Percentiles rank a stretch among this genome's conserved stretches.
Evolutionary conservation across 768 basidiomycete species (phyloP).

Genomic region (Leccinum broughii): DNA sequence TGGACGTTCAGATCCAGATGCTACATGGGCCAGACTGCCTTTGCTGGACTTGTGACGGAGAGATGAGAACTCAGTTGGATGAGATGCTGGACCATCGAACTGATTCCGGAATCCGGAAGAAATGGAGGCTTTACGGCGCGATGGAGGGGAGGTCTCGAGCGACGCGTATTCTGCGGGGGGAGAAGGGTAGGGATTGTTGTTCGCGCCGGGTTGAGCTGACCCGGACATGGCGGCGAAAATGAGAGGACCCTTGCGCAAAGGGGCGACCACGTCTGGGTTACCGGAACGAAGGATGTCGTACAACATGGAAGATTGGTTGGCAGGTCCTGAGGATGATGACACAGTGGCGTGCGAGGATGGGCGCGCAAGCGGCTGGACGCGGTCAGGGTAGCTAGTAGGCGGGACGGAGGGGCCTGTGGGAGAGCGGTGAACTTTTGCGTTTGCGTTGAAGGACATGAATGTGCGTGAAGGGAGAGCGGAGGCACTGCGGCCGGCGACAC

Average conservation of each 20-base stretch:
- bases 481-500: background rate
- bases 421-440: slow-evolving; percentile 15
- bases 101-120: slow-evolving; percentile 6
- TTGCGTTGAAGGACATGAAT: background rate
- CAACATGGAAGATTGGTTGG: slow-evolving; percentile 14
- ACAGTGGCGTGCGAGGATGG: slow-evolving; percentile 10
- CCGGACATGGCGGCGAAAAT: slow-evolving; percentile 61
- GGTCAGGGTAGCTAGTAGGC: slow-evolving; percentile 24
- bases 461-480: background rate
- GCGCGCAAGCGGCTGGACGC: slow-evolving; percentile 6
- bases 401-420: slow-evolving; percentile 9
- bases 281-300: slow-evolving; percentile 26
- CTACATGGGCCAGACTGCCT: slow-evolving; percentile 5
- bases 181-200: slow-evolving; percentile 26
- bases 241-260: slow-evolving; percentile 50
- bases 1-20: slow-evolving; percentile 12
- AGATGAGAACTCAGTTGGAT: slow-evolving; percentile 17
- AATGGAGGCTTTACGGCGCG: slow-evolving; percentile 3
- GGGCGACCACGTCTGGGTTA: slow-evolving; percentile 14
- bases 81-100: background rate
- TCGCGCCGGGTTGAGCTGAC: slow-evolving; percentile 15
- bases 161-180: slow-evolving; percentile 27
- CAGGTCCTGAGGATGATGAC: background rate
- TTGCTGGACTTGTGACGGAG: slow-evolving; percentile 20
- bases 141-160: slow-evolving; percentile 6